Percentiles rank a stretch among this genome's conserved stretches.
Conservation (phyloP, 768 basidiomycete genomes). For the Gloeopeniophorella convolvens region DNA sequence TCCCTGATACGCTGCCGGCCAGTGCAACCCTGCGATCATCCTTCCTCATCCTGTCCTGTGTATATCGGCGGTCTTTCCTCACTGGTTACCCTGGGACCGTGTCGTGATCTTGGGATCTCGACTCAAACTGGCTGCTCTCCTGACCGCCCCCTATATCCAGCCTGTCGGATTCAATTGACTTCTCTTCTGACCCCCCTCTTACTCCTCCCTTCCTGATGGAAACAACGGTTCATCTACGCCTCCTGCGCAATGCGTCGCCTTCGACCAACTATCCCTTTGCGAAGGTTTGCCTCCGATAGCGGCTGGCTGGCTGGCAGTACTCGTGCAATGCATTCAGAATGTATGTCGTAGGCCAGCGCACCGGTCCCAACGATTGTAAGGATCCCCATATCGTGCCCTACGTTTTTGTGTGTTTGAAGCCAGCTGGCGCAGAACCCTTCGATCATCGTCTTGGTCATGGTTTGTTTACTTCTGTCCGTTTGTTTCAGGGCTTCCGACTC, state of each 20-base stretch:
- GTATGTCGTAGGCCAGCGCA: not conserved
- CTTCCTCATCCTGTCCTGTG: constrained; percentile 2
- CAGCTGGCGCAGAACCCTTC: constrained; percentile 13
- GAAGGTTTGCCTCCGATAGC: constrained; percentile 14
- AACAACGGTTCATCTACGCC: constrained; percentile 21
- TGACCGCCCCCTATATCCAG: constrained; percentile 19
- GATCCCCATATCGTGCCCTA: constrained; percentile 10
- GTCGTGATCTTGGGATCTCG: constrained; percentile 14
- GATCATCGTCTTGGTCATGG: constrained; percentile 11
- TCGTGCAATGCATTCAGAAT: not conserved
- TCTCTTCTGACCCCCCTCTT: constrained; percentile 20
- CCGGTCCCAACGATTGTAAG: constrained; percentile 13
- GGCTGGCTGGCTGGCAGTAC: constrained; percentile 4
- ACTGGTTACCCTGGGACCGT: constrained; percentile 11
- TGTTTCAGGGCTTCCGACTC: constrained; percentile 7
- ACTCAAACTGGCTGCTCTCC: constrained; percentile 10
- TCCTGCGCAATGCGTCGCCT: constrained; percentile 17
- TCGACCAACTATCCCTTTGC: constrained; percentile 8
- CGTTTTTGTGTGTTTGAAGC: not conserved
- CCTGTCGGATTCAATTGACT: constrained; percentile 16
- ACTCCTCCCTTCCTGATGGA: constrained; percentile 21
- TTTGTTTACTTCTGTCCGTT: constrained; percentile 10
- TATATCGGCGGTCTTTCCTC: constrained; percentile 7
- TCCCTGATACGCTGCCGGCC: constrained; percentile 15
- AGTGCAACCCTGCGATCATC: constrained; percentile 20